phyloP scores from a whole-genome alignment of 148 eudicot genomes.

The Camellia sinensis region DNA sequence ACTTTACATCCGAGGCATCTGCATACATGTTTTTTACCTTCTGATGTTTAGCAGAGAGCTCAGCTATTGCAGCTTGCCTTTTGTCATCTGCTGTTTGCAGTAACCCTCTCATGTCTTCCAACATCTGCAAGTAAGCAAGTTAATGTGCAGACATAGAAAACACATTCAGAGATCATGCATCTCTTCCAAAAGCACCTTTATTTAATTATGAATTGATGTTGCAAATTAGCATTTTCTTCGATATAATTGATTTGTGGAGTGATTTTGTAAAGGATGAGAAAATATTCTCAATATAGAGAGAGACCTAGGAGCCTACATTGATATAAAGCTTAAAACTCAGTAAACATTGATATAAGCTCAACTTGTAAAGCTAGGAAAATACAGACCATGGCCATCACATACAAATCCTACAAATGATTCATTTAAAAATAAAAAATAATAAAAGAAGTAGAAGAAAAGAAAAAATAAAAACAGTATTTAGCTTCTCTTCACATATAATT shows the following conservation, averaged over 20 bases:
- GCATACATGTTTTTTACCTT: constrained; percentile 45
- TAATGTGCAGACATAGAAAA: constrained; percentile 10
- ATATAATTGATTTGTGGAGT: not conserved
- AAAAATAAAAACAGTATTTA: not conserved
- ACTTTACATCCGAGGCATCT: constrained; percentile 11
- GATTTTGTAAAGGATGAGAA: not conserved
- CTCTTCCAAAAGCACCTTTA: not conserved
- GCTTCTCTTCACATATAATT: not conserved
- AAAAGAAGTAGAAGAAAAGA: too few relatives aligned
- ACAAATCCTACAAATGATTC: not conserved
- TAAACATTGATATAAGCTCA: not conserved
- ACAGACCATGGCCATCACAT: not conserved
- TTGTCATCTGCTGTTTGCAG: constrained; percentile 83
- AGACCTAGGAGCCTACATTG: not conserved
- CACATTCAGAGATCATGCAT: not conserved
- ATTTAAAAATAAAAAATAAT: too few relatives aligned
- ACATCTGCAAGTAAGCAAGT: constrained; percentile 50
- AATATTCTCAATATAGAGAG: not conserved
- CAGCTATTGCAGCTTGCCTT: constrained; percentile 63
- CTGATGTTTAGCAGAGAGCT: constrained; percentile 80
- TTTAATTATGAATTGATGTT: not conserved
- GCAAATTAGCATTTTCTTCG: not conserved
- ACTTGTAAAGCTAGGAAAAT: not conserved
- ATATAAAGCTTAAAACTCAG: too few relatives aligned
- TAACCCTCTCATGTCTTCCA: constrained; percentile 63